phyloP scores from a whole-genome alignment of 2,329 filamentous ascomycete species.

The Fusarium sororula region DNA sequence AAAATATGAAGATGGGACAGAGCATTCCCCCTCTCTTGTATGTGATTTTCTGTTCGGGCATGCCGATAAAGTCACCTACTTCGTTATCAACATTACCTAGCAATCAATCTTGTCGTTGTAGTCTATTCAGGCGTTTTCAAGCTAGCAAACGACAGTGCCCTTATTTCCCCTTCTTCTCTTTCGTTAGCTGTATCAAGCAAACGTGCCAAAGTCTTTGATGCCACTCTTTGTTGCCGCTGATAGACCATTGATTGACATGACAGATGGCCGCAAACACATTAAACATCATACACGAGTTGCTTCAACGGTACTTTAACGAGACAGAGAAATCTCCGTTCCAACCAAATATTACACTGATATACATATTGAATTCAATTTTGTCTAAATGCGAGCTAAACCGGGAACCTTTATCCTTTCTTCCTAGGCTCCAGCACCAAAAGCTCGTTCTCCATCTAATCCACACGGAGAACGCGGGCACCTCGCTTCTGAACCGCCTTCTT shows the following conservation, averaged over 20 bases:
- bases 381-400: slow-evolving; percentile 43
- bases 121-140: background rate
- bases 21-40: background rate
- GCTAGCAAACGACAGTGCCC: slow-evolving; percentile 4
- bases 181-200: background rate
- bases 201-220: background rate
- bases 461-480: slow-evolving; percentile 75
- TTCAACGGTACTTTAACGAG: background rate
- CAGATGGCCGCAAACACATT: slow-evolving; percentile 3
- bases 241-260: background rate
- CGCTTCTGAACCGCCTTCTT: slow-evolving; percentile 79
- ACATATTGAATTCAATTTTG: slow-evolving; percentile 50
- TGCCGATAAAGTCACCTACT: background rate
- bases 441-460: slow-evolving; percentile 64
- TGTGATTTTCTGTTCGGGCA: background rate
- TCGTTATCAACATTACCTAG: background rate
- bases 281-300: background rate
- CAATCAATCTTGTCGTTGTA: background rate
- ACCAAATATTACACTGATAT: slow-evolving; percentile 50
- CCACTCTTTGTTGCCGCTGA: slow-evolving; percentile 7
- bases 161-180: background rate
- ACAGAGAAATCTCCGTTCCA: slow-evolving; percentile 23
- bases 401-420: slow-evolving; percentile 33
- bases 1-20: background rate
- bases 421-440: slow-evolving; percentile 8